Conservation (phyloP, 163 green algal genomes). For the Chlamydomonas reinhardtii region DNA sequence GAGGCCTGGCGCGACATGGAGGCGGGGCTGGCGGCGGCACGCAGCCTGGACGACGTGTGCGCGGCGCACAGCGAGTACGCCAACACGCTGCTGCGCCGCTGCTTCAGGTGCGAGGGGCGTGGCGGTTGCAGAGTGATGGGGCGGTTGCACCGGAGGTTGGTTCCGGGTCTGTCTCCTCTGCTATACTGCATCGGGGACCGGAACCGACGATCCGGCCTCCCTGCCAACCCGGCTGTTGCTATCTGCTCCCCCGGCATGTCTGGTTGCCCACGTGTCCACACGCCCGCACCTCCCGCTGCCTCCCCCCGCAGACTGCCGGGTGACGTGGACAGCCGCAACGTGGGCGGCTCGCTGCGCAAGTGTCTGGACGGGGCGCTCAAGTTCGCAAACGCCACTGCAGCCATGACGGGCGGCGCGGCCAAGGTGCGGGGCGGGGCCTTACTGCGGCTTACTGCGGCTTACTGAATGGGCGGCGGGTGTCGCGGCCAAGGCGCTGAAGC, state of each 20-base stretch:
- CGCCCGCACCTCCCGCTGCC: no score
- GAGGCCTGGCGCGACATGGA: conserved; percentile 53
- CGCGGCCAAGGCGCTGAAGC: no score
- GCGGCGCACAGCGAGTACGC: conserved; percentile 37
- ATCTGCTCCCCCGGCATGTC: no score
- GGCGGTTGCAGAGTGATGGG: background rate
- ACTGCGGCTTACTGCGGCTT: no score
- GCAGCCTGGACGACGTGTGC: conserved; percentile 45
- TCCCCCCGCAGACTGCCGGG: background rate
- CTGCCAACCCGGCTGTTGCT: no score
- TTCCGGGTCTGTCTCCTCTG: no score
- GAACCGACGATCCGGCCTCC: no score
- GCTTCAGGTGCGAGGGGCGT: conserved; percentile 19
- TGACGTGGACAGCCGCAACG: conserved; percentile 15
- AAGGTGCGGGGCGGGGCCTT: background rate
- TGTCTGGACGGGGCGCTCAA: conserved; percentile 27
- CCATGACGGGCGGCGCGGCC: background rate
- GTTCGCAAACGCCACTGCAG: conserved; percentile 18
- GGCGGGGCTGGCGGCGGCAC: conserved; percentile 47
- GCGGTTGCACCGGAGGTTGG: no score
- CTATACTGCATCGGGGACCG: no score
- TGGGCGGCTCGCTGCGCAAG: conserved; percentile 21
- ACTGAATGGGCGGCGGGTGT: no score
- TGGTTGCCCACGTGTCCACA: no score
- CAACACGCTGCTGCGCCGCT: conserved; percentile 40